Evolutionary conservation across 2,329 filamentous ascomycete species (phyloP).

Genomic region (Cordyceps cicadae): DNA sequence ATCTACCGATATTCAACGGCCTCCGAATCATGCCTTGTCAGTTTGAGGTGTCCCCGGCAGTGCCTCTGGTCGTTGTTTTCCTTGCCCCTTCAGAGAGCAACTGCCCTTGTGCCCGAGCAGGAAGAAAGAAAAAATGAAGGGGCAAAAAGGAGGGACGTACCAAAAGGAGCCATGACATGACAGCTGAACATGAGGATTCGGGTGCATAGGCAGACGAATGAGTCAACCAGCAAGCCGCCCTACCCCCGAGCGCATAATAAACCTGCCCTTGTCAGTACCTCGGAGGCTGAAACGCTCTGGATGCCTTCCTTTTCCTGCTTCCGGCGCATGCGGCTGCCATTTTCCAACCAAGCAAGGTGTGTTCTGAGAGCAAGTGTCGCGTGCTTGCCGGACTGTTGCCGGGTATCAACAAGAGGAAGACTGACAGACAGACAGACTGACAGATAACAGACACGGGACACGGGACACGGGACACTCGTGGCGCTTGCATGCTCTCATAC

Average conservation of each 20-base stretch:
- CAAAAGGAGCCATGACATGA: background rate
- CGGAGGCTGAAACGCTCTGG: background rate
- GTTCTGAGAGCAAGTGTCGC: background rate
- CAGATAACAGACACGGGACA: too few relatives aligned
- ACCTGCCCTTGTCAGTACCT: background rate
- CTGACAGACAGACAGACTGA: too few relatives aligned
- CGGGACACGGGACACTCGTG: too few relatives aligned
- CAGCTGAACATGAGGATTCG: background rate
- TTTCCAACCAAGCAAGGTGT: background rate
- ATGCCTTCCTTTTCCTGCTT: background rate
- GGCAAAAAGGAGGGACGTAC: background rate
- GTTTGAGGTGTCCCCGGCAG: slow-evolving; percentile 2
- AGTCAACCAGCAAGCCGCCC: background rate
- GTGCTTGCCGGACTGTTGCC: background rate
- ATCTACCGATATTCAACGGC: background rate
- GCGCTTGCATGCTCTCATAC: too few relatives aligned
- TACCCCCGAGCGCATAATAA: background rate
- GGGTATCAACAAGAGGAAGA: too few relatives aligned
- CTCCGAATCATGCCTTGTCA: background rate
- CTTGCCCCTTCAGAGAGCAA: background rate
- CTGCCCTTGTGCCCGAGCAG: background rate
- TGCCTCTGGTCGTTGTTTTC: background rate
- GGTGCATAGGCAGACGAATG: too few relatives aligned
- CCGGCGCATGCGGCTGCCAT: background rate
- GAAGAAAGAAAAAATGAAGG: background rate